Evolutionary conservation across 768 basidiomycete species (phyloP).

Genomic region (Mycena indigotica): DNA sequence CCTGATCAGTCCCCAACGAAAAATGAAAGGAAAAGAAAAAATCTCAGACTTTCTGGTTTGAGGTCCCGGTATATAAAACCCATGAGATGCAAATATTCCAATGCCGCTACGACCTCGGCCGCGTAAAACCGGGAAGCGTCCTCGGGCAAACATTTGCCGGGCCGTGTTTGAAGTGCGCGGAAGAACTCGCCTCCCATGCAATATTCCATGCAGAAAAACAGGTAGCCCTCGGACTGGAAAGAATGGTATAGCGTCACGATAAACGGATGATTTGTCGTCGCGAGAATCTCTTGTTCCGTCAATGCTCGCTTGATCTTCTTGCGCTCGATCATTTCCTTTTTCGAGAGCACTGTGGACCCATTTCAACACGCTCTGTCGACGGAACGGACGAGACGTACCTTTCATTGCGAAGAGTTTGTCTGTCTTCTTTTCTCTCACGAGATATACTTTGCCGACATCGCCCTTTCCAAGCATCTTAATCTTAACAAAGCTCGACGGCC

Average conservation of each 20-base stretch:
- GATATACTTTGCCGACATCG: constrained; percentile 97
- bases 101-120: constrained; percentile 94
- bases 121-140: constrained; percentile 97
- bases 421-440: constrained; percentile 97
- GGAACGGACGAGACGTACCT: constrained; percentile 55
- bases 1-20: constrained; percentile 20
- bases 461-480: constrained; percentile 98
- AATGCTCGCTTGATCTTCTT: constrained; percentile 99
- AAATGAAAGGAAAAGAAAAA: no score
- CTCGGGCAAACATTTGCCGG: constrained; percentile 95
- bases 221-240: constrained; percentile 96
- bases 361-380: constrained; percentile 24
- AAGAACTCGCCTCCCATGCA: constrained; percentile 99
- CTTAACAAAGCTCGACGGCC: constrained; percentile 93
- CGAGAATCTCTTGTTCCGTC: constrained; percentile 98
- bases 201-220: constrained; percentile 99
- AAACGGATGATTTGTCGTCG: constrained; percentile 98
- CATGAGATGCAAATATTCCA: constrained; percentile 99
- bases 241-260: constrained; percentile 99
- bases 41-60: constrained; percentile 99
- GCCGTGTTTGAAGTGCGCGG: constrained; percentile 92
- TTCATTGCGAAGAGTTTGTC: constrained; percentile 98
- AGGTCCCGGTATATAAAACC: constrained; percentile 99
- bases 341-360: constrained; percentile 81
- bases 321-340: constrained; percentile 99